phyloP scores from a whole-genome alignment of 306 rosid genomes.

The Neltuma alba region DNA sequence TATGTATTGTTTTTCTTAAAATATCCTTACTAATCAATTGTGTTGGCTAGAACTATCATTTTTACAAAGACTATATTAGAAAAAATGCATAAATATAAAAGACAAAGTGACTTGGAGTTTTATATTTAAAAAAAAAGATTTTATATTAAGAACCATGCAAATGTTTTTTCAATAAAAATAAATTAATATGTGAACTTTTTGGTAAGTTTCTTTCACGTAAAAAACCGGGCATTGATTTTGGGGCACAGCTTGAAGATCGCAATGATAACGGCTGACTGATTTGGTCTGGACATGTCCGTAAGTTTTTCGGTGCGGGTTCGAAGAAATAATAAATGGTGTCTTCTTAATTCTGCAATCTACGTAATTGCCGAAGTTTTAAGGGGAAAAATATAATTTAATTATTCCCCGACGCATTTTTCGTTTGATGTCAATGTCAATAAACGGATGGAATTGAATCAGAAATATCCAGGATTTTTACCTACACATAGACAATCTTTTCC shows the following conservation, averaged over 20 bases:
- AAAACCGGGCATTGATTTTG: background rate
- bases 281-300: background rate
- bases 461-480: conserved; percentile 11
- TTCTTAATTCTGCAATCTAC: background rate
- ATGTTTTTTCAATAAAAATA: too few relatives aligned
- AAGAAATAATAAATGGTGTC: background rate
- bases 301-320: background rate
- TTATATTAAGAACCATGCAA: too few relatives aligned
- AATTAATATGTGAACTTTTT: background rate
- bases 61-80: too few relatives aligned
- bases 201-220: background rate
- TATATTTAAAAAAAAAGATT: too few relatives aligned
- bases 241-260: background rate
- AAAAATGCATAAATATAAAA: too few relatives aligned
- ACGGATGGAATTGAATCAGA: background rate
- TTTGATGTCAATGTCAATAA: too few relatives aligned
- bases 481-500: background rate
- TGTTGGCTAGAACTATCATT: too few relatives aligned
- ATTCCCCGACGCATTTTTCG: too few relatives aligned
- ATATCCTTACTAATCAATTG: too few relatives aligned
- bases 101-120: too few relatives aligned
- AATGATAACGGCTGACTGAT: conserved; percentile 1
- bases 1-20: too few relatives aligned
- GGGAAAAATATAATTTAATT: background rate
- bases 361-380: background rate